Conservation (phyloP, 805 yeast genomes). For the Metschnikowia peoriensis region DNA sequence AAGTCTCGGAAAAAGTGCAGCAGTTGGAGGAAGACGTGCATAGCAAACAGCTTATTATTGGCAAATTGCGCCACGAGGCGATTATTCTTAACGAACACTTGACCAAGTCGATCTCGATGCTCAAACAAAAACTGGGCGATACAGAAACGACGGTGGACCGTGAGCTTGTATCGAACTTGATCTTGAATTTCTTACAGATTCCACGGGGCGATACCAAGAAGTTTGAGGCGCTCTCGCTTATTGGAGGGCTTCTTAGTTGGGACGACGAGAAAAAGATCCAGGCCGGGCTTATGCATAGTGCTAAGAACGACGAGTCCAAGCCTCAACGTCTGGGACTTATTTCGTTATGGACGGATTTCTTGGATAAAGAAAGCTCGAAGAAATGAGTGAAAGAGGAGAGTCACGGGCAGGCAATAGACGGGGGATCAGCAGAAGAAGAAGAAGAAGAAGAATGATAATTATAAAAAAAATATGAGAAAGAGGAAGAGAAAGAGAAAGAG, state of each 20-base stretch:
- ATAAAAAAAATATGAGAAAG: no score
- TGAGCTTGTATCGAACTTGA: slow-evolving; percentile 81
- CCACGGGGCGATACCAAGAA: slow-evolving; percentile 94
- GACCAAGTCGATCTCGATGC: slow-evolving; percentile 85
- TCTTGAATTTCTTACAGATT: slow-evolving; percentile 78
- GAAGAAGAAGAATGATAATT: no score
- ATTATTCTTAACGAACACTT: slow-evolving; percentile 91
- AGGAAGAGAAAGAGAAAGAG: no score
- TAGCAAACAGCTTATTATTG: slow-evolving; percentile 70
- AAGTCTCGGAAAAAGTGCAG: slow-evolving; percentile 37
- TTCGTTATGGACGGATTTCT: slow-evolving; percentile 74
- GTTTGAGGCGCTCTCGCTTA: slow-evolving; percentile 84
- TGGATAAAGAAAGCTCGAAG: slow-evolving; percentile 65
- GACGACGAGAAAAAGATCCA: slow-evolving; percentile 73
- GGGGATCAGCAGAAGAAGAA: no score
- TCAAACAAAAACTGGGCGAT: slow-evolving; percentile 67
- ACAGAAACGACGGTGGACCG: slow-evolving; percentile 74
- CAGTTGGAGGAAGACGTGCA: slow-evolving; percentile 53
- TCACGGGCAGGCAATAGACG: no score
- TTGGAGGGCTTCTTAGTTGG: slow-evolving; percentile 85
- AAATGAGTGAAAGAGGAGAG: slow-evolving; percentile 1
- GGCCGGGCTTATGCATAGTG: slow-evolving; percentile 61
- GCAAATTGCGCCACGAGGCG: slow-evolving; percentile 92
- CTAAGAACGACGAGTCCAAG: slow-evolving; percentile 19
- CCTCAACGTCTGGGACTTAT: slow-evolving; percentile 56